Conservation (phyloP, 208 protist species). For the Novymonas esmeraldas region DNA sequence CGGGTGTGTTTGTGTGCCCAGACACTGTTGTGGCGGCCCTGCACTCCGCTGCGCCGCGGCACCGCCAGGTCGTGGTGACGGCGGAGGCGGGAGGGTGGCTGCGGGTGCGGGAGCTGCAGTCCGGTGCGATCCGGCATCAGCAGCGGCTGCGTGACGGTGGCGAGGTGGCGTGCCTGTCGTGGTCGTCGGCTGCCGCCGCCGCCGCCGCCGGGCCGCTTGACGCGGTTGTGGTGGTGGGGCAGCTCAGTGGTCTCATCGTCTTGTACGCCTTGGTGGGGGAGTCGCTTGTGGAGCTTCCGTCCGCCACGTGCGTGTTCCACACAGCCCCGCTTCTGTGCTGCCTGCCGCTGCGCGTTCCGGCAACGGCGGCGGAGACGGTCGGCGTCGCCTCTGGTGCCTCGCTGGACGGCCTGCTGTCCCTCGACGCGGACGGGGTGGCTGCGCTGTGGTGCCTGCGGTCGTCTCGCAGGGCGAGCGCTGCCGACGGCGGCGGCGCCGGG, state of each 20-base stretch:
- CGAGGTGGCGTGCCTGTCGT: conserved; percentile 37
- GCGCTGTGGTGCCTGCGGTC: conserved; percentile 33
- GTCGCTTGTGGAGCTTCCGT: conserved; percentile 29
- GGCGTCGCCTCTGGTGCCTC: not conserved
- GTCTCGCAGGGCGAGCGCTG: too few species aligned
- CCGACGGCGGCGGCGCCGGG: not conserved
- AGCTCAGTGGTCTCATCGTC: conserved; percentile 38
- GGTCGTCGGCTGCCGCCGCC: conserved; percentile 8
- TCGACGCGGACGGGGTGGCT: conserved; percentile 39
- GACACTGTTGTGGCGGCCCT: conserved; percentile 44
- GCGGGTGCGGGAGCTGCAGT: conserved; percentile 48
- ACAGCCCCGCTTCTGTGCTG: conserved; percentile 25
- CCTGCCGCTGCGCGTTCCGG: conserved; percentile 23
- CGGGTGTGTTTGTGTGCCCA: conserved; percentile 48
- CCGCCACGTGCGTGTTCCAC: conserved; percentile 35
- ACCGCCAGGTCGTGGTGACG: conserved; percentile 28
- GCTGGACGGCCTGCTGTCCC: conserved; percentile 14
- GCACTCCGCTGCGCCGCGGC: conserved; percentile 13
- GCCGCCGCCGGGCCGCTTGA: not conserved
- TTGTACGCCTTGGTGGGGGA: conserved; percentile 32
- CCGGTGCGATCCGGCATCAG: conserved; percentile 46
- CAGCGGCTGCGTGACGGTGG: conserved; percentile 36
- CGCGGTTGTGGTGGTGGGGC: conserved; percentile 25
- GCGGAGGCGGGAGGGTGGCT: conserved; percentile 55
- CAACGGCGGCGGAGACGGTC: not conserved